Conservation (phyloP, 1,284 basidiomycete species). For the Cryptococcus sp. region DNA sequence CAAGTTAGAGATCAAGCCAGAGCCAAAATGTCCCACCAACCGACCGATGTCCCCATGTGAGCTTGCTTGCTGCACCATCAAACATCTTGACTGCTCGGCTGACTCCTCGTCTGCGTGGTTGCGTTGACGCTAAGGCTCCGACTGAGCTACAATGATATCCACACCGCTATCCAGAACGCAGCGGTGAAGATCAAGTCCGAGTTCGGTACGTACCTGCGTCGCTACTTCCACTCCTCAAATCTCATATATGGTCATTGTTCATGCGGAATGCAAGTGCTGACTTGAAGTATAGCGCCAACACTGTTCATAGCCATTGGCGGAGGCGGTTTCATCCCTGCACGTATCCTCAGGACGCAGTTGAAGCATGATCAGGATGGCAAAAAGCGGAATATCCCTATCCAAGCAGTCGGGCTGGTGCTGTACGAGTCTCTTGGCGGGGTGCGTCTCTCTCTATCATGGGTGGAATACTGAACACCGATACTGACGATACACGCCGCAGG, state of each 20-base stretch:
- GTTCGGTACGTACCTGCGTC: constrained; percentile 40
- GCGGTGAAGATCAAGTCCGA: constrained; percentile 51
- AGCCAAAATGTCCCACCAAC: constrained; percentile 26
- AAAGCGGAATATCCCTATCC: constrained; percentile 80
- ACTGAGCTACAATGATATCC: constrained; percentile 54
- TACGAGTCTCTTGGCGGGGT: constrained; percentile 80
- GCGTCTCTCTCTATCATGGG: constrained; percentile 24
- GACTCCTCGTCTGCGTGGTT: not conserved
- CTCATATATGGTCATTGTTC: not conserved
- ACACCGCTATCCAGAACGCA: constrained; percentile 48
- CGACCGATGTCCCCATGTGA: constrained; percentile 27
- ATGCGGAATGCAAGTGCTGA: not conserved
- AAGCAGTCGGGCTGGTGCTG: constrained; percentile 86
- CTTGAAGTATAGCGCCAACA: constrained; percentile 32
- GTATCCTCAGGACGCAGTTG: constrained; percentile 87
- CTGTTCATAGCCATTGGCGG: constrained; percentile 53
- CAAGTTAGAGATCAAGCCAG: too few relatives aligned
- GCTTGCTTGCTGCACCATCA: constrained; percentile 1
- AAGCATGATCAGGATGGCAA: constrained; percentile 64
- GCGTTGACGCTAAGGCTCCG: constrained; percentile 31
- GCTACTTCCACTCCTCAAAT: not conserved
- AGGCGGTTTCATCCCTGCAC: constrained; percentile 89
- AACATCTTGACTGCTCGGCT: not conserved
- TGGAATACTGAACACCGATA: not conserved
- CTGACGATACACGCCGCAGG: constrained; percentile 31